Evolutionary conservation across 2,329 filamentous ascomycete genomes (phyloP), one percentile per base, ranked within the genome.

Genomic region (Grosmannia penicillata): DNA sequence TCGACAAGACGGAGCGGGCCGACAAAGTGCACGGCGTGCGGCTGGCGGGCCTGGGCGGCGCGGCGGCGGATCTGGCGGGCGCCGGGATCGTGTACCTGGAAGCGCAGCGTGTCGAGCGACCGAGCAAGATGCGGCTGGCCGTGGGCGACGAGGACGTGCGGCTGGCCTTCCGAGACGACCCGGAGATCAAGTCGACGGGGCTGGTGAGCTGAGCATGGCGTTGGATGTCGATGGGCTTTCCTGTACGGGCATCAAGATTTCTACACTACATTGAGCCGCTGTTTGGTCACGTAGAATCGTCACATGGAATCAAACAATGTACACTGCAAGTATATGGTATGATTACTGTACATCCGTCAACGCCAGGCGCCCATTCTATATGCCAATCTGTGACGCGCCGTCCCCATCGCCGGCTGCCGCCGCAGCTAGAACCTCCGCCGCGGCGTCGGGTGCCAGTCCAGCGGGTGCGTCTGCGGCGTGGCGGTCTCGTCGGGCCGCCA

Each of bases 401-500:
- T n/a, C n/a, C n/a, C n/a, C n/a, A n/a, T n/a, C n/a, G n/a, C n/a
- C n/a, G n/a, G n/a, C 19, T 28, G 21, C 17, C 27, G 26, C 22
- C 26, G 29, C 21, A 26, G 30, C 54, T 67, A 84, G 54, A 71
- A 91, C 57, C 87, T 91, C 55, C 82, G 74, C 52, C 81, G 69
- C 39, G 93, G 57, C 2, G 75, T 83, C 18, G 87, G 87, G 52
- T 82, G 85, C 91, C 91, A 98, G 32, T 93, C 79, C 31, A 98
- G 59, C 3, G 91, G 91, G 59, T 96, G 86, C 2, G 82, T 82
- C 56, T 96, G 85, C 27, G 82, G 81, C 1, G 89, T 95, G 15
- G 91, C 91, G 38, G 80, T 74, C 33, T 93, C 84, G 56, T 98
- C 91, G 48, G 80, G 82, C 58, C 87, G 93, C 91, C 91, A 98